Conservation (phyloP, 1,284 basidiomycete genomes). For the Ceratobasidium sp. region DNA sequence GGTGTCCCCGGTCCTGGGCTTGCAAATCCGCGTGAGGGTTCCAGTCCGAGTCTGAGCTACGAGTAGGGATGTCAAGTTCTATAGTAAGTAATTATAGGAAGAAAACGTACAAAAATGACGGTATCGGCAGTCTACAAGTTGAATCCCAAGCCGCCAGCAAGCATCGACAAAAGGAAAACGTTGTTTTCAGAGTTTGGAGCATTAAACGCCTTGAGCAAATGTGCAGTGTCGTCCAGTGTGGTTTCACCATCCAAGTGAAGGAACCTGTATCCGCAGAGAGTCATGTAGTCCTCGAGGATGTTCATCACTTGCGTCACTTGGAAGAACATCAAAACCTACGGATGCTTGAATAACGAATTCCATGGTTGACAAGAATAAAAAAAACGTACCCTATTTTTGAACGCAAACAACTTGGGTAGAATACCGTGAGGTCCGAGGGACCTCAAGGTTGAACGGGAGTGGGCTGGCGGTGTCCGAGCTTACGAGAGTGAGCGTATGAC, state of each 20-base stretch:
- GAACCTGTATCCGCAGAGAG: constrained; percentile 88
- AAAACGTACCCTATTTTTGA: constrained; percentile 84
- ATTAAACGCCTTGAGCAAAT: constrained; percentile 92
- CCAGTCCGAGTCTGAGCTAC: constrained; percentile 88
- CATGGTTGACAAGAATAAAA: constrained; percentile 67
- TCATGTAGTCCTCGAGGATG: constrained; percentile 98
- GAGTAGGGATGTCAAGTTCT: constrained; percentile 8
- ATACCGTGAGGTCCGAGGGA: constrained; percentile 67
- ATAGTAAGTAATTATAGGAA: constrained; percentile 51
- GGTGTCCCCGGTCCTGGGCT: constrained; percentile 99
- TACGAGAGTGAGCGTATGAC: too few relatives aligned
- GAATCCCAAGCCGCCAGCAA: constrained; percentile 97
- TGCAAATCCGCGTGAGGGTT: constrained; percentile 98
- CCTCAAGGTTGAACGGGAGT: too few relatives aligned
- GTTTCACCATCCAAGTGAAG: constrained; percentile 97
- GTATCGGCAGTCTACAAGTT: constrained; percentile 99
- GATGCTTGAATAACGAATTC: constrained; percentile 12
- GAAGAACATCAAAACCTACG: constrained; percentile 96
- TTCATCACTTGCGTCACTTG: constrained; percentile 99
- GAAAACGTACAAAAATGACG: constrained; percentile 89
- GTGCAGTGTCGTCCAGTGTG: constrained; percentile 96
- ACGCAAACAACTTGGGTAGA: constrained; percentile 94
- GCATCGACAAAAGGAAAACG: constrained; percentile 96
- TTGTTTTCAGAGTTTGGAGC: constrained; percentile 90
- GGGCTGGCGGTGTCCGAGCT: too few relatives aligned